Evolutionary conservation across 345 rosid genomes (phyloP).

Genomic region (Angophora floribunda): DNA sequence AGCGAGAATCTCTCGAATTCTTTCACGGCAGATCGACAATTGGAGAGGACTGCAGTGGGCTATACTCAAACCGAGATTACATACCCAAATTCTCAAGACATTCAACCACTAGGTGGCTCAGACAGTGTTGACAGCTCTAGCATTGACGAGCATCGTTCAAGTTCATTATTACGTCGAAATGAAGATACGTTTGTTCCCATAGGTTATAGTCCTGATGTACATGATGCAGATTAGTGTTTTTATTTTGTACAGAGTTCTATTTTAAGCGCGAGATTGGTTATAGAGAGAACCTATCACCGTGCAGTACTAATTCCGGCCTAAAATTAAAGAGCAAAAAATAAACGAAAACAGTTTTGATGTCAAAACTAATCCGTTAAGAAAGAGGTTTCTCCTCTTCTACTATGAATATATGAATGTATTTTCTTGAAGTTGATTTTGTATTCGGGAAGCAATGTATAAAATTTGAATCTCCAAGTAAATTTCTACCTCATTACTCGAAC

Average conservation of each 20-base stretch:
- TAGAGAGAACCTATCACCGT: background rate
- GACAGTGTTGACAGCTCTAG: background rate
- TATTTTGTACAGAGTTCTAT: background rate
- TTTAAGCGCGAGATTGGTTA: background rate
- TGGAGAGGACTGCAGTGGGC: background rate
- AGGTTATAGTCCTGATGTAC: background rate
- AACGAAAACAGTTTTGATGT: background rate
- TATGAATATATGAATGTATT: background rate
- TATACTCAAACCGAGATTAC: background rate
- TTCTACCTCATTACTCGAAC: background rate
- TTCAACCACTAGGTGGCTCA: background rate
- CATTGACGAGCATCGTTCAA: background rate
- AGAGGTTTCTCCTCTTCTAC: background rate
- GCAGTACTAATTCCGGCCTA: background rate
- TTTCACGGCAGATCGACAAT: background rate
- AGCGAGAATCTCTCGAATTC: background rate
- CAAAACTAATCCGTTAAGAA: background rate
- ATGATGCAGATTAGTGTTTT: background rate
- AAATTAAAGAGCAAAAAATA: background rate
- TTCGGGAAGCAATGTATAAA: background rate
- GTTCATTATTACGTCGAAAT: background rate
- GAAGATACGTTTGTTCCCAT: background rate
- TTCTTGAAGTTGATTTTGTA: background rate
- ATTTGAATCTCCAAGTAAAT: background rate
- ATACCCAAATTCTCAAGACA: background rate